Evolutionary conservation across 176 grass and related monocot species (phyloP).

Genomic region (Cenchrus fungigraminus): DNA sequence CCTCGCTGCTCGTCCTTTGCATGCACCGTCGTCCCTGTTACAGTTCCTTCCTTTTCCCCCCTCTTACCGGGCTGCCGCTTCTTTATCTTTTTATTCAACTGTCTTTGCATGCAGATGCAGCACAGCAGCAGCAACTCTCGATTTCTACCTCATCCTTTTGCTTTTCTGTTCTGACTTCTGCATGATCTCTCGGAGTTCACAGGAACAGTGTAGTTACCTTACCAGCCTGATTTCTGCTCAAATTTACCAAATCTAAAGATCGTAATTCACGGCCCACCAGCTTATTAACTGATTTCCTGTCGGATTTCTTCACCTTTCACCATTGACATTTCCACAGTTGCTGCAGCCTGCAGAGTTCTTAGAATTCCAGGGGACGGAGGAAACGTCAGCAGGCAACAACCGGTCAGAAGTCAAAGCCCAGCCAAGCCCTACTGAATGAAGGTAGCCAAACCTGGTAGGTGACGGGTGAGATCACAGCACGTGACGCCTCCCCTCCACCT

Average conservation of each 20-base stretch:
- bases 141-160: not conserved
- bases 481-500: conserved; percentile 9
- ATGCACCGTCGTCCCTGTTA: not conserved
- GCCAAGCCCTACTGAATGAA: conserved; percentile 18
- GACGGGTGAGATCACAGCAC: conserved; percentile 43
- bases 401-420: conserved; percentile 36
- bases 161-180: not conserved
- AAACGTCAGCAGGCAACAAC: conserved; percentile 1
- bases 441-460: conserved; percentile 3
- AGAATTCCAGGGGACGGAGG: conserved; percentile 4
- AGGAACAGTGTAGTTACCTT: not conserved
- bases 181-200: not conserved
- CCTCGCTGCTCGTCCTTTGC: not conserved
- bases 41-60: not conserved
- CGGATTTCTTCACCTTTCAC: not conserved
- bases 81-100: conserved; percentile 29
- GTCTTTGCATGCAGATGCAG: not conserved
- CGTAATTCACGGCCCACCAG: not conserved
- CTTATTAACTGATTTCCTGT: not conserved
- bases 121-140: not conserved
- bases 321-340: not conserved
- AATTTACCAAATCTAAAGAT: not conserved
- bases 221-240: not conserved
- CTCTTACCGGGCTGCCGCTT: conserved; percentile 23
- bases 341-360: not conserved